These are phyloP conservation scores for Xylaria sp. DNA, from an alignment of 2,329 filamentous ascomycete species.

Conservation along the genomic window DNA sequence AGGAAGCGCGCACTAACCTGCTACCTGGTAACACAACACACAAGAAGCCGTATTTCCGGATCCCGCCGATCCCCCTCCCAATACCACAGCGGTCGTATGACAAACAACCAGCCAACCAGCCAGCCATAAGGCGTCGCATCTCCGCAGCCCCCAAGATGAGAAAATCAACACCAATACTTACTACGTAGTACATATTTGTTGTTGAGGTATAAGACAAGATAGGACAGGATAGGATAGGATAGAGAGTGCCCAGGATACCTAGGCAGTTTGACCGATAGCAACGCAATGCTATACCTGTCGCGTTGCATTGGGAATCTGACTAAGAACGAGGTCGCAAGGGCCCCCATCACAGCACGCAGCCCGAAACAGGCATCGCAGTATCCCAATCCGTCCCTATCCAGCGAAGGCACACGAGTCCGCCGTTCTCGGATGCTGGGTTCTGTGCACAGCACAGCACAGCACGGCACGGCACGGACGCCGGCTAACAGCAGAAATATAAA, in stretches of 20 bases:
- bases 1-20: no score
- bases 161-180: constrained; percentile 21
- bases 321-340: constrained; percentile 33
- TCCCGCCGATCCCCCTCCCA: not conserved
- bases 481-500: constrained; percentile 23
- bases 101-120: not conserved
- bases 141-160: constrained; percentile 19
- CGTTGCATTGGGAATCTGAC: constrained; percentile 39
- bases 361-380: constrained; percentile 17
- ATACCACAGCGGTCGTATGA: not conserved
- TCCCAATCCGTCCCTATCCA: not conserved
- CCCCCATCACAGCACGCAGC: constrained; percentile 2
- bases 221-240: constrained; percentile 3
- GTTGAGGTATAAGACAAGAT: constrained; percentile 12
- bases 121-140: constrained; percentile 8
- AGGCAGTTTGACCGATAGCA: constrained; percentile 16
- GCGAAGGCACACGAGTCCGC: not conserved
- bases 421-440: constrained; percentile 21
- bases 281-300: constrained; percentile 12
- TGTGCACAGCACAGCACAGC: not conserved
- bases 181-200: constrained; percentile 14
- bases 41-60: constrained; percentile 3
- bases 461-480: not conserved
- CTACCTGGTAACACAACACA: not conserved
- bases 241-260: not conserved